phyloP scores from a whole-genome alignment of 257 asterid species.

The Euphrasia confusa region DNA sequence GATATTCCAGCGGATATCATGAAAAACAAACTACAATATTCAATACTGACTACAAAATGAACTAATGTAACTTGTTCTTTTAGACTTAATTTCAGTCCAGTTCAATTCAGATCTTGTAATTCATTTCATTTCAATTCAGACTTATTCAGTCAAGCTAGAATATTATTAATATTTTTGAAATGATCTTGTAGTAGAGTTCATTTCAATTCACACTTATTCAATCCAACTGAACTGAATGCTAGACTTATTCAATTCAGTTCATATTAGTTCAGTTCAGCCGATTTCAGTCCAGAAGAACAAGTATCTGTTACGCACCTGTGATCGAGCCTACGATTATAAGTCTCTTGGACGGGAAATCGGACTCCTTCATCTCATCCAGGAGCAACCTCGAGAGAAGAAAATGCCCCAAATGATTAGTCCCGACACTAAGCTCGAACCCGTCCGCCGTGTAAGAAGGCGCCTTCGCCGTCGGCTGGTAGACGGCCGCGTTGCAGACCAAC shows the following conservation, averaged over 20 bases:
- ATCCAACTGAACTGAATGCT: no score
- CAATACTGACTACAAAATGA: not conserved
- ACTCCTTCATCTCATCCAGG: constrained; percentile 70
- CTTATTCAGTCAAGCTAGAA: no score
- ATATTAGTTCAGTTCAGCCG: no score
- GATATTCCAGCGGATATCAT: not conserved
- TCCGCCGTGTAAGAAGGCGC: constrained; percentile 81
- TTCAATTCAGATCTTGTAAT: no score
- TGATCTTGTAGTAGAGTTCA: no score
- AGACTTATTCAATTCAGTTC: no score
- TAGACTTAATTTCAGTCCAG: no score
- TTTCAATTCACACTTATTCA: no score
- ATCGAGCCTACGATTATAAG: constrained; percentile 95
- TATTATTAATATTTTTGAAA: no score
- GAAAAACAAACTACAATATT: no score
- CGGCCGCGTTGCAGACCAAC: constrained; percentile 86
- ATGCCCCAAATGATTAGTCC: constrained; percentile 85
- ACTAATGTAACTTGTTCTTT: not conserved
- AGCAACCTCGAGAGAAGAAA: constrained; percentile 80
- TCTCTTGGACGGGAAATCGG: constrained; percentile 77
- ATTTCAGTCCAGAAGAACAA: no score
- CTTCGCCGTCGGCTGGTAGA: constrained; percentile 76
- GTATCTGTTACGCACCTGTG: constrained; percentile 44
- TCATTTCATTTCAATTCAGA: no score
- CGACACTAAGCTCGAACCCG: constrained; percentile 90